Base-by-base conservation (phyloP, 2,329 filamentous ascomycete species). In the Diplodia sapinea region DNA sequence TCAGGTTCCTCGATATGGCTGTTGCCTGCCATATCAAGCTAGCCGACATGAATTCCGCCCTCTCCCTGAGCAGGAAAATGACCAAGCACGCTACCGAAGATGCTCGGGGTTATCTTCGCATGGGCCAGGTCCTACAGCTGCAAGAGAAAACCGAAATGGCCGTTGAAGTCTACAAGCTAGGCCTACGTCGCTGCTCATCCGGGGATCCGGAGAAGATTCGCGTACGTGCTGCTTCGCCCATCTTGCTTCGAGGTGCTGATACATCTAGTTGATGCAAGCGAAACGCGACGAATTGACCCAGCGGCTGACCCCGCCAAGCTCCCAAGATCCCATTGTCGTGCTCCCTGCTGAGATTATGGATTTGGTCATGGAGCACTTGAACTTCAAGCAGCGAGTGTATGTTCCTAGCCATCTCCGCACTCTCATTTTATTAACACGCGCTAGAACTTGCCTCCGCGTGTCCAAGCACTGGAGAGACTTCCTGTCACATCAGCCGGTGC, bases 61-160 rank as follows among this genome's bases (percentile, higher is more conserved):
- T 88, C 11, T 79, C 81, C 66, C 86, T 89, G 79, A 84, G 84
- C n/a, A 83, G 83, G 69, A 78, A 79, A 23, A 87, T 87, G 79
- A 86, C 89, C 66, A 82, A 82, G 66, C 70, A 79, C 17, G 76
- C 83, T 56, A 82, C 81, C 66, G 78, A 79, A 26, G 83, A 87
- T 61, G 33, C 33, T 12, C 68, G 73, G 68, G 87, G 86, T 9
- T 88, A 89, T 73, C 73, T 88, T 33, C 83, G 86, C 65, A 84
- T 84, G 31, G 86, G 82, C 2, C 83, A 83, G 67, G 71, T 82
- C 8, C 73, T 84, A 13, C 74, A 80, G 61, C 81, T 81, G 68
- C 82, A 84, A 76, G 79, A 81, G 12, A 87, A 85, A 72, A 74
- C 78, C 2, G 80, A 82, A n/a, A 82, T 81, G 29, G 87, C 87